These are phyloP conservation scores for Venustampulla echinocandica DNA, from an alignment of 495 filamentous ascomycete genomes.

Conservation along the genomic window DNA sequence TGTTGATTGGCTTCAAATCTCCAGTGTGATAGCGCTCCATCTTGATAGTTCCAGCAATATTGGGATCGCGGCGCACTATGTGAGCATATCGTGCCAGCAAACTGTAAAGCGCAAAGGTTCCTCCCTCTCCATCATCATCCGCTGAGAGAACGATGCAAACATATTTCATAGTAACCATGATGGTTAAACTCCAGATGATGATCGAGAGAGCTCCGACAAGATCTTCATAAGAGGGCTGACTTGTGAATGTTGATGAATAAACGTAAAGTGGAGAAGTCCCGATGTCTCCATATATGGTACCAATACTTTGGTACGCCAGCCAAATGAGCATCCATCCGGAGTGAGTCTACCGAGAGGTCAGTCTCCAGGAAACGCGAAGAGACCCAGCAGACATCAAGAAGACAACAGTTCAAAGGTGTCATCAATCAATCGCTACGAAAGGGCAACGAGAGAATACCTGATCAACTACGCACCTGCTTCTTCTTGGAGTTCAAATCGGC, in stretches of 20 bases:
- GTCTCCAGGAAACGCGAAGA: too few relatives aligned
- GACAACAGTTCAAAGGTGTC: background rate
- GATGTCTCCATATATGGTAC: conserved; percentile 72
- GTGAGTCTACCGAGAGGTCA: too few relatives aligned
- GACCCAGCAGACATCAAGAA: conserved; percentile 22
- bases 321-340: conserved; percentile 35
- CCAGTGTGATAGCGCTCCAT: conserved; percentile 51
- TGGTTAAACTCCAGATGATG: conserved; percentile 63
- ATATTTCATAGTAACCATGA: conserved; percentile 71
- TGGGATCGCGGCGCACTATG: conserved; percentile 23
- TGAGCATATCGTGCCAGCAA: conserved; percentile 58
- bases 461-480: conserved; percentile 26
- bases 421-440: too few relatives aligned
- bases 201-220: conserved; percentile 63
- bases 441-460: background rate
- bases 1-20: conserved; percentile 45
- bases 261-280: conserved; percentile 69
- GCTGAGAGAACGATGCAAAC: conserved; percentile 57
- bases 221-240: conserved; percentile 47
- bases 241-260: conserved; percentile 59
- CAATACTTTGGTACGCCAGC: conserved; percentile 61
- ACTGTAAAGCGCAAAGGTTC: conserved; percentile 65
- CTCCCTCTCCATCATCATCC: conserved; percentile 72
- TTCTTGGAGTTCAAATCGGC: conserved; percentile 23
- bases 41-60: conserved; percentile 26